phyloP scores from a whole-genome alignment of 176 grass and related monocot genomes.

The Otatea glauca region DNA sequence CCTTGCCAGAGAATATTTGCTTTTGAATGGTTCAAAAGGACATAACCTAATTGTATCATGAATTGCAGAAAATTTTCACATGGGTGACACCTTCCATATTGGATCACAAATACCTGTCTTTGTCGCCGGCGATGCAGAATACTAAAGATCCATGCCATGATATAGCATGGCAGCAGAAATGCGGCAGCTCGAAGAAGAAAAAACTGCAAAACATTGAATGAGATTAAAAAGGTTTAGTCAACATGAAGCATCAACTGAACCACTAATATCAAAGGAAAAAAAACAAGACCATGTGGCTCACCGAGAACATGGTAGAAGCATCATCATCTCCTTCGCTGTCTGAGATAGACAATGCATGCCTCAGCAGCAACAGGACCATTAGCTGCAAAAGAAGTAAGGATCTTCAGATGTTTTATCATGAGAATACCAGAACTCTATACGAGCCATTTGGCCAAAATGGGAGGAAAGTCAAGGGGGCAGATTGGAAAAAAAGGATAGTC shows the following conservation, averaged over 20 bases:
- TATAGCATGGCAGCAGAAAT: conserved; percentile 87
- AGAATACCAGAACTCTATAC: conserved; percentile 20
- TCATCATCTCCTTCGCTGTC: conserved; percentile 86
- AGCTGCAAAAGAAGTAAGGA: conserved; percentile 53
- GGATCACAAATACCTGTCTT: conserved; percentile 63
- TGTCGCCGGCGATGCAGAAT: conserved; percentile 81
- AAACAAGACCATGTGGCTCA: conserved; percentile 37
- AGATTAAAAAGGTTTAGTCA: conserved; percentile 23
- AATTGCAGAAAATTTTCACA: background rate
- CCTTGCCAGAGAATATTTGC: background rate
- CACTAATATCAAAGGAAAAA: background rate
- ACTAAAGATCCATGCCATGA: conserved; percentile 92
- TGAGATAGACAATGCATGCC: conserved; percentile 79
- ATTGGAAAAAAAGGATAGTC: background rate
- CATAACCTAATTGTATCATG: background rate
- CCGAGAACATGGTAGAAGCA: conserved; percentile 84
- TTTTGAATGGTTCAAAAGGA: conserved; percentile 29
- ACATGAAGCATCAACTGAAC: conserved; percentile 17
- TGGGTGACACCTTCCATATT: background rate
- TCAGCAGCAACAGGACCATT: conserved; percentile 81
- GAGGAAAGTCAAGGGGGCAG: background rate
- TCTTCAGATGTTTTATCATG: conserved; percentile 17
- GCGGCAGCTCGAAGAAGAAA: conserved; percentile 89
- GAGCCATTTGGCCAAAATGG: background rate
- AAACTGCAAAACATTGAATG: conserved; percentile 55